Evolutionary conservation across 768 basidiomycete genomes (phyloP).

Genomic region (Leccinum uliginosum): DNA sequence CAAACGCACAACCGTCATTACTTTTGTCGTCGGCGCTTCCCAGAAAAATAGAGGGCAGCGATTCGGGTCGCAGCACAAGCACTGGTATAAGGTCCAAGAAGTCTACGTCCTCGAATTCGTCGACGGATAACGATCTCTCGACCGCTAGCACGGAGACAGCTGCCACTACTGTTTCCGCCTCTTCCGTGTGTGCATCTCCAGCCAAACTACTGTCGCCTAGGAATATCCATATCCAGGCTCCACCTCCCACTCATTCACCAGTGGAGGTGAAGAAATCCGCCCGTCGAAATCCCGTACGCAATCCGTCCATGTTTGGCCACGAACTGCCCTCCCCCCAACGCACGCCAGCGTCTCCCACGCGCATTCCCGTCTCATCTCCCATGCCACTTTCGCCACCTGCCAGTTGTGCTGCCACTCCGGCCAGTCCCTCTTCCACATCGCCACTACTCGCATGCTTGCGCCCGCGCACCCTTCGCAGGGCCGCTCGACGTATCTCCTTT

Average conservation of each 20-base stretch:
- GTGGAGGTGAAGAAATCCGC: conserved; percentile 27
- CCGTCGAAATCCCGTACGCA: conserved; percentile 47
- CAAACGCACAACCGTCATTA: conserved; percentile 17
- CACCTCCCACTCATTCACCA: conserved; percentile 13
- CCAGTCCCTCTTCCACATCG: conserved; percentile 11
- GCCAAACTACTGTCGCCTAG: conserved; percentile 22
- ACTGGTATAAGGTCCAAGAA: conserved; percentile 20
- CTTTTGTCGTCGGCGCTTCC: conserved; percentile 21
- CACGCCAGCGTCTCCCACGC: conserved; percentile 29
- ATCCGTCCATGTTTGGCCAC: conserved; percentile 63
- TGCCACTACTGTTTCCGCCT: conserved; percentile 24
- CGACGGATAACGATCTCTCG: conserved; percentile 32
- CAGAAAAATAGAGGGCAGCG: conserved; percentile 7
- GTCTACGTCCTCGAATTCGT: conserved; percentile 26
- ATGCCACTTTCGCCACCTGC: conserved; percentile 16
- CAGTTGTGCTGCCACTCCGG: conserved; percentile 4
- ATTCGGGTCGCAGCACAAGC: conserved; percentile 18
- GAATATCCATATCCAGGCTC: conserved; percentile 19
- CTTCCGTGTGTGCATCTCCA: conserved; percentile 16
- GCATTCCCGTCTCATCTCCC: conserved; percentile 29
- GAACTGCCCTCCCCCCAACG: conserved; percentile 51
- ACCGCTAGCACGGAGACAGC: conserved; percentile 30
- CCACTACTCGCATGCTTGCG: conserved; percentile 17
- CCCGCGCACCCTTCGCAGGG: conserved; percentile 28
- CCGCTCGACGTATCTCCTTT: conserved; percentile 64